Base-by-base conservation (phyloP, 176 grass and related monocot genomes). In the Triticum turgidum region DNA sequence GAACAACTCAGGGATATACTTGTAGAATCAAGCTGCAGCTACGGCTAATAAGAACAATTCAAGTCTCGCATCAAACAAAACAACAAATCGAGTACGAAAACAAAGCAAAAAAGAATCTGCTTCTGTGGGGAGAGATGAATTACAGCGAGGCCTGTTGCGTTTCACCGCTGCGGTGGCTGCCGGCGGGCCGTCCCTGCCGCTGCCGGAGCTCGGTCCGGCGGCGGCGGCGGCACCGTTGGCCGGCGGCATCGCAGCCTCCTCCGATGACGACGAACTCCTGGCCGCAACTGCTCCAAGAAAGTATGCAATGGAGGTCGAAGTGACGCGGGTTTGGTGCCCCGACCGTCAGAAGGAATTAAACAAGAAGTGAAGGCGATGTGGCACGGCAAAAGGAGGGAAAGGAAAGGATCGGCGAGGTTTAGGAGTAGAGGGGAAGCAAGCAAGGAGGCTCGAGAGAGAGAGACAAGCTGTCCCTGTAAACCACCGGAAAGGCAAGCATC, bases 401-500 rank as follows among this genome's bases (percentile, higher is more conserved):
- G 76, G 27, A 83, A 84, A 79, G 75, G 49, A 79, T 74, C 74
- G 42, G 30, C 11, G 17, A 80, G 85, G 58, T 80, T 84, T 87
- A 79, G 14, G 80, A 87, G 89, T 90, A 80, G 85, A 67, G 68
- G 74, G 10, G 81, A 91, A 87, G 85, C 71, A 90, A 86, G 51
- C 84, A 86, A 30, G 15, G 32, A 73, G 10, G 47, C 12, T 1
- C 4, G 45, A 49, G 12, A 47, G 44, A 45, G 66, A 73, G 80
- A 74, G 85, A 59, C 80, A 80, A 80, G 56, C 29, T 62, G 80
- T 87, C 76, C 42, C 37, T 79, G 7, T 22, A 76, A 68, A 58
- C 54, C 78, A 74, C 89, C 44, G 45, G 80, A 90, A 83, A 87
- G 85, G 81, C 34, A 87, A 91, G 85, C 58, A 84, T 91, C 89